Base-by-base conservation (phyloP, 352 stramenopile genomes). In the Elongisporangium anandrum region DNA sequence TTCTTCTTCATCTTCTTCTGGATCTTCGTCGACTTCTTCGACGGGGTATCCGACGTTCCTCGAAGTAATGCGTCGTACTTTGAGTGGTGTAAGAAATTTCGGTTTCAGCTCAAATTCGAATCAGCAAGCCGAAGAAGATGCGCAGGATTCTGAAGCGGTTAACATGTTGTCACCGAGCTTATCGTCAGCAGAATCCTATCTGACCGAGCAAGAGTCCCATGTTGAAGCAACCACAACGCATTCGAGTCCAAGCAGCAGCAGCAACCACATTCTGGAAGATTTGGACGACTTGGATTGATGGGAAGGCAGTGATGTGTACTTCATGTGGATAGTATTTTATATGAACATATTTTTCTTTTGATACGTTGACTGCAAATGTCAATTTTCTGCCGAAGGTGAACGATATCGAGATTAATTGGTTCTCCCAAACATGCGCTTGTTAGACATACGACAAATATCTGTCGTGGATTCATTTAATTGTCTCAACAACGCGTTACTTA, bases 251-350 rank as follows among this genome's bases (percentile, higher is more conserved):
- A 45, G 47, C 45, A 85, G 72, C 61, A 63, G 50, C 24, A 67
- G 52, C 49, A 75, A 69, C 55, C 81, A 69, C 56, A 69, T 79
- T 39, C 68, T 80, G 26, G 79, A 88, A 63, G 81, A 86, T 21
- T 70, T 92, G 69, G 78, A 92, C 24, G 71, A 79, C 59, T 67
- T 92, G 34, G 82, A 92, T 56, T 92, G 57, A 77, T 23, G 16
- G n/a, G 8, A 50, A 24, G n/a, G 8, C 9, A 26, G 19, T 50
- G 8, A 22, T 53, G 6, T 53, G 49, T 22, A 17, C 19, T 26
- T 22, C 21, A 26, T 53, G 49, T 26, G 10, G 49, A 45, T 45
- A 45, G 34, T 45, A 45, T 45, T 45, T 17, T 45, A 45, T 38
- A 38, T 10, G 12, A 38, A 38, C 12, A 38, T 38, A 13, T 5